These are phyloP conservation scores for Chaetomium globosum DNA, from an alignment of 2,329 filamentous ascomycete genomes.

Conservation along the genomic window DNA sequence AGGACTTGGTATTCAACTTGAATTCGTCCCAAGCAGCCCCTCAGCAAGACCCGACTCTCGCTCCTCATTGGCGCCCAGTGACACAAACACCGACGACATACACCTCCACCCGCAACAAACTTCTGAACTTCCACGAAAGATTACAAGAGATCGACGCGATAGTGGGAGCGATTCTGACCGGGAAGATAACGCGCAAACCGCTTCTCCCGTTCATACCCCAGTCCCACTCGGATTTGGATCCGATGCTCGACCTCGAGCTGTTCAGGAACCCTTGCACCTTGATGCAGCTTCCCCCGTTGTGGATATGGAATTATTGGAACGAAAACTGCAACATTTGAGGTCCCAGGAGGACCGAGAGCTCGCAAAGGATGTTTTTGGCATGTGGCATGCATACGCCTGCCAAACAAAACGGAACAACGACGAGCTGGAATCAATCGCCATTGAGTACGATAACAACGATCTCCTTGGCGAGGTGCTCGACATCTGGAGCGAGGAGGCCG, in stretches of 20 bases:
- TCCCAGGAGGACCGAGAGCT: slow-evolving; percentile 24
- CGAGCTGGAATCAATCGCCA: slow-evolving; percentile 21
- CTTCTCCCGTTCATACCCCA: not conserved
- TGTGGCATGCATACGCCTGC: slow-evolving; percentile 27
- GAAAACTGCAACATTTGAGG: slow-evolving; percentile 28
- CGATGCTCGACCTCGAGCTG: not conserved
- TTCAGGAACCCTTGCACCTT: not conserved
- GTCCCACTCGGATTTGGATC: not conserved
- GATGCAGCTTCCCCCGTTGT: slow-evolving; percentile 2
- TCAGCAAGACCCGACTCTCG: slow-evolving; percentile 20
- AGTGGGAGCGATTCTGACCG: slow-evolving; percentile 24
- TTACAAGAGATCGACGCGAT: slow-evolving; percentile 19
- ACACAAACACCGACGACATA: slow-evolving; percentile 25
- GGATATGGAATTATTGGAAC: slow-evolving; percentile 35
- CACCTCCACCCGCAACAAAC: not conserved
- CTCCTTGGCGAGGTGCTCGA: slow-evolving; percentile 34
- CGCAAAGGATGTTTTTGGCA: slow-evolving; percentile 20
- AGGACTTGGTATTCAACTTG: slow-evolving; percentile 71
- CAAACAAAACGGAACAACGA: slow-evolving; percentile 22
- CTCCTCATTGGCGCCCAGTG: slow-evolving; percentile 21
- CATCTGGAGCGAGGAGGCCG: slow-evolving; percentile 33
- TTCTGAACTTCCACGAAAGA: slow-evolving; percentile 2
- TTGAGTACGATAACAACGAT: slow-evolving; percentile 33
- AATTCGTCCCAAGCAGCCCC: slow-evolving; percentile 49
- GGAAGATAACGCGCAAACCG: not conserved